Percentiles rank a stretch among this genome's conserved stretches.
These are phyloP conservation scores for Radiomyces spectabilis DNA, from an alignment of 192 early-diverging fungal genomes.

Conservation along the genomic window DNA sequence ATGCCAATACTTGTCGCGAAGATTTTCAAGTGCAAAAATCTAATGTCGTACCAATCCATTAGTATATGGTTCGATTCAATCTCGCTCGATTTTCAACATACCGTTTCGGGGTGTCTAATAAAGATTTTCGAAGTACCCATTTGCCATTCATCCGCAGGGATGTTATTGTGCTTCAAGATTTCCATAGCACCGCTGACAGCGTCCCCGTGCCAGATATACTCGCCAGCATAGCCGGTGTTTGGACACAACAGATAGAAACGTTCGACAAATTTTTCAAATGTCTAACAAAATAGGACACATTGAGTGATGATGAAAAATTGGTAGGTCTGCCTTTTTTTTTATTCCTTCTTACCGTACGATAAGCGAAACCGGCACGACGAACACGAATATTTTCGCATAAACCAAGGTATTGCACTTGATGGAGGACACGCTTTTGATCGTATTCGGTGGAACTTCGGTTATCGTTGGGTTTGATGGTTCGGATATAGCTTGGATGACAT, in stretches of 20 bases:
- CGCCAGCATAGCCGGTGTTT: conserved; percentile 74
- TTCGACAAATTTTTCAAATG: conserved; percentile 48
- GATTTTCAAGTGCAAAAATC: conserved; percentile 84
- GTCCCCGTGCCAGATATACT: conserved; percentile 78
- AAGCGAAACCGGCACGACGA: conserved; percentile 95
- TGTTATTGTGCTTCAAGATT: conserved; percentile 83
- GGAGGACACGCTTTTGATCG: conserved; percentile 85
- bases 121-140: conserved; percentile 93
- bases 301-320: conserved; percentile 3
- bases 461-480: conserved; percentile 97
- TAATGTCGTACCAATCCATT: neutral
- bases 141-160: conserved; percentile 88
- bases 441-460: conserved; percentile 89
- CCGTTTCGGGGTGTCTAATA: conserved; percentile 90
- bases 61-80: neutral
- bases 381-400: conserved; percentile 97
- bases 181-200: conserved; percentile 59
- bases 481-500: conserved; percentile 92
- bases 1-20: conserved; percentile 95
- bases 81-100: conserved; percentile 8
- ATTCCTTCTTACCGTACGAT: conserved; percentile 32
- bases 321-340: neutral
- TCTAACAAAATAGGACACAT: conserved; percentile 21
- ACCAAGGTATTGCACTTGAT: conserved; percentile 96
- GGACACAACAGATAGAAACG: conserved; percentile 71